Conservation (phyloP, 2,329 filamentous ascomycete species). For the Apiospora rasikravindrae region DNA sequence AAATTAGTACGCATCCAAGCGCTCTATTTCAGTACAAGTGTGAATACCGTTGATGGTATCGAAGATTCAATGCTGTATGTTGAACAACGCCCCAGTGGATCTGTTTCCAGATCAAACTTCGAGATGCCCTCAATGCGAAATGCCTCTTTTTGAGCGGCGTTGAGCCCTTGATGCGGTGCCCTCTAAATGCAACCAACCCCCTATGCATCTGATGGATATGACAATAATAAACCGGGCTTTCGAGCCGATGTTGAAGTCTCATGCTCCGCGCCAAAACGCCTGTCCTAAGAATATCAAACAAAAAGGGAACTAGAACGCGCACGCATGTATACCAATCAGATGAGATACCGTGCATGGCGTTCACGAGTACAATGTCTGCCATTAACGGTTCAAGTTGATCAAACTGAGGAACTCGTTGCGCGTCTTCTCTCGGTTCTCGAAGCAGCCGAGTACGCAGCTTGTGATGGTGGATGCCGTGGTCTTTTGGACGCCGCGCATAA, state of each 20-base stretch:
- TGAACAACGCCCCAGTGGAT: constrained; percentile 4
- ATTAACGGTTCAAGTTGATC: constrained; percentile 61
- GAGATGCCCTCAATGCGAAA: background rate
- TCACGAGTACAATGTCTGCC: background rate
- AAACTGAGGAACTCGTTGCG: constrained; percentile 94
- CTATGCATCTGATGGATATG: background rate
- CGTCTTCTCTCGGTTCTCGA: constrained; percentile 91
- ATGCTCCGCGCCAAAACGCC: constrained; percentile 23
- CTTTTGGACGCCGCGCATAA: constrained; percentile 98
- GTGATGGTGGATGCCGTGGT: constrained; percentile 86
- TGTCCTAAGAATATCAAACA: constrained; percentile 10
- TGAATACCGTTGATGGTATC: constrained; percentile 21
- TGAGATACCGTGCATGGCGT: background rate
- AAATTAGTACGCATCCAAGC: background rate
- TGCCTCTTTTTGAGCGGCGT: constrained; percentile 10
- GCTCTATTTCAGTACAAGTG: background rate
- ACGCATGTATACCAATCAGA: background rate
- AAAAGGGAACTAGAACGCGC: background rate
- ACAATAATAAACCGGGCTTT: constrained; percentile 19
- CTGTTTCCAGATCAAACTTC: background rate
- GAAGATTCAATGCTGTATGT: constrained; percentile 13
- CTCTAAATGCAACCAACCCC: constrained; percentile 16
- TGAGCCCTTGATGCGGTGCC: constrained; percentile 15
- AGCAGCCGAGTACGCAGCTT: constrained; percentile 96
- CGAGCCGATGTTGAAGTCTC: constrained; percentile 32